Base-by-base conservation (phyloP, 169 alveolate species). In the Amoebophrya sp. region DNA sequence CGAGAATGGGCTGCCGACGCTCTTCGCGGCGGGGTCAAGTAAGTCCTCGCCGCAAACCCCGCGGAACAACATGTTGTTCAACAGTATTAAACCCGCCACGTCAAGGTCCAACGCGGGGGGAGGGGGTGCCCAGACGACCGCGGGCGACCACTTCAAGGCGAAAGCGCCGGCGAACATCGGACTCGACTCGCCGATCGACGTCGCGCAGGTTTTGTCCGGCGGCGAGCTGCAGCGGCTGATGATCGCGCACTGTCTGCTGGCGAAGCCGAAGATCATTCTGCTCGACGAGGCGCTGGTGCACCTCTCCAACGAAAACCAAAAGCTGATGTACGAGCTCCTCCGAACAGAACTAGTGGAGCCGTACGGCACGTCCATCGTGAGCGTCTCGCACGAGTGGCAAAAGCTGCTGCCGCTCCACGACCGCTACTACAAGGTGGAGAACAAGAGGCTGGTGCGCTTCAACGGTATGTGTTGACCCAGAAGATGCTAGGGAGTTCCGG, bases 231-330 rank as follows among this genome's bases (percentile, higher is more conserved):
- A 58, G 34, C 78, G 78, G 10, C 78, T 58, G 29, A 58, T 58
- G 78, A n/a, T 58, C 23, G 78, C 78, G 78, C 78, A 58, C 78
- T 58, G 78, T 29, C 34, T 58, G 78, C 78, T 58, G 29, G 78
- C 78, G 38, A 58, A 58, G 34, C 78, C 78, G 34, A 13, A 29
- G 34, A n/a, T 58, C 2, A 13, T 58, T 13, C 78, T 58, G 34
- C 78, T 58, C 26, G 78, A 58, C 78, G 78, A 58, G 78, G 78
- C 78, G 38, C 78, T 58, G 78, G 78, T 58, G 38, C 78, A 58
- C 34, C 23, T 58, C 34, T 7, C 29, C 78, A 4, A 58, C 29
- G 78, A 58, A 58, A 58, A 58, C 78, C 78, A 58, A 58, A 16
- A n/a, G 23, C 23, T 16, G 78, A 58, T 58, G 34, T 58, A 58